Percentiles rank a stretch among this genome's conserved stretches.
Conservation (phyloP, 75 land plant genomes). For the Picea sitchensis region DNA sequence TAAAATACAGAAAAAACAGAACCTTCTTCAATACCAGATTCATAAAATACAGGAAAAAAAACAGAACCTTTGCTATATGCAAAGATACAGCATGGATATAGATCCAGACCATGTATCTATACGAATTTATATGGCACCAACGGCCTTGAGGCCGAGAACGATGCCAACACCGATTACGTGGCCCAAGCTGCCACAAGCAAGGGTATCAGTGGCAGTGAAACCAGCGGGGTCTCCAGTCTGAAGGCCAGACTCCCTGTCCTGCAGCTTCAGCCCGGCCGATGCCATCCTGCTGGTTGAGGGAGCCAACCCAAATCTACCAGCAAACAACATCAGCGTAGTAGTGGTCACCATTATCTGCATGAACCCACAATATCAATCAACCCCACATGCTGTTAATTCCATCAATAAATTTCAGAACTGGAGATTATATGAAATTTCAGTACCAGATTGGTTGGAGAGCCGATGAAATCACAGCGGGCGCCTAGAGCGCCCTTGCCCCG, state of each 20-base stretch:
- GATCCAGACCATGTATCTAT: too few relatives aligned
- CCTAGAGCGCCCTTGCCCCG: constrained; percentile 60
- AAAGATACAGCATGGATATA: too few relatives aligned
- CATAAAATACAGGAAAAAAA: too few relatives aligned
- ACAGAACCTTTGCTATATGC: too few relatives aligned
- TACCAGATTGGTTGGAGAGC: constrained; percentile 92
- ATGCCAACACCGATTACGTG: constrained; percentile 93
- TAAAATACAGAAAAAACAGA: too few relatives aligned
- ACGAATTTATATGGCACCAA: constrained; percentile 40
- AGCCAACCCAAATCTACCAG: constrained; percentile 92
- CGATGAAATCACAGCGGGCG: constrained; percentile 87
- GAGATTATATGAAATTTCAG: not conserved
- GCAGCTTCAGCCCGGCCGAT: constrained; percentile 83
- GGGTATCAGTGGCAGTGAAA: constrained; percentile 87
- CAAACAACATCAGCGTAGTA: constrained; percentile 80
- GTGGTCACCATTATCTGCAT: constrained; percentile 82
- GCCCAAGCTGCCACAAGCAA: constrained; percentile 82
- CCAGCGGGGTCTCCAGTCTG: constrained; percentile 98
- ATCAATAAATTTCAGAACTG: not conserved
- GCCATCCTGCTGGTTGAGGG: constrained; percentile 93
- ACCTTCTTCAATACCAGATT: too few relatives aligned
- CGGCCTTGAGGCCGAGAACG: constrained; percentile 84
- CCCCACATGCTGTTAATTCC: not conserved
- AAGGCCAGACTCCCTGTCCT: constrained; percentile 84
- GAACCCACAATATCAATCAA: not conserved